phyloP scores from a whole-genome alignment of 2,329 filamentous ascomycete genomes.

The Torrubiella hemipterigena region DNA sequence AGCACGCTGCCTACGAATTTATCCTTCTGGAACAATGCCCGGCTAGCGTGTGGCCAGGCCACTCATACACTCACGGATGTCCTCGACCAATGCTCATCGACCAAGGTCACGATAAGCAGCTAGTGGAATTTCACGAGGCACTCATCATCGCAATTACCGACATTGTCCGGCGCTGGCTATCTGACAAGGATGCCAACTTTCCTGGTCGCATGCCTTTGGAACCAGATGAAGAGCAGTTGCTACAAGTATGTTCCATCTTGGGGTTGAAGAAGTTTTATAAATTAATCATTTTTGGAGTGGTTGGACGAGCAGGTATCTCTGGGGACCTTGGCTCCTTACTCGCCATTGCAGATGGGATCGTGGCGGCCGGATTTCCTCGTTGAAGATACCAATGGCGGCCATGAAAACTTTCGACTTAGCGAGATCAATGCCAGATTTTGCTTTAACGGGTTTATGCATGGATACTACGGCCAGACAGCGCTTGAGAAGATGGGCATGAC shows the following conservation, averaged over 20 bases:
- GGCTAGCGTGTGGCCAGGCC: too few relatives aligned
- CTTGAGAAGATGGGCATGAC: conserved; percentile 10
- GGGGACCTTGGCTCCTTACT: too few relatives aligned
- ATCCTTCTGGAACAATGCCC: too few relatives aligned
- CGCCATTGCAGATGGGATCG: conserved; percentile 12
- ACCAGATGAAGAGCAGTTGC: conserved; percentile 15
- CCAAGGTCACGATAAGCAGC: too few relatives aligned
- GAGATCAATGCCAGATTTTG: conserved; percentile 29
- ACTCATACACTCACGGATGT: too few relatives aligned
- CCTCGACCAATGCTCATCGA: too few relatives aligned
- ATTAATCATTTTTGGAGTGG: conserved; percentile 13
- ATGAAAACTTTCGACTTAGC: conserved; percentile 19
- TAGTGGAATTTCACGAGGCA: too few relatives aligned
- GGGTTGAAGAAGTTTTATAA: conserved; percentile 9
- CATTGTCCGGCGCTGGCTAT: conserved; percentile 27
- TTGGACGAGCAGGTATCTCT: conserved; percentile 8
- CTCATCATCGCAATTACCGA: too few relatives aligned
- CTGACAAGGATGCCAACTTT: conserved; percentile 16
- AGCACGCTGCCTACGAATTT: too few relatives aligned
- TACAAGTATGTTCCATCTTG: too few relatives aligned
- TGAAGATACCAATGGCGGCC: conserved; percentile 11
- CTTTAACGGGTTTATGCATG: conserved; percentile 24
- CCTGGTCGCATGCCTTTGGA: conserved; percentile 21
- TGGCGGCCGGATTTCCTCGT: conserved; percentile 28
- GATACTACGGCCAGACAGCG: conserved; percentile 16